A percentile compares a stretch with the other conserved stretches of the same genome.
Evolutionary conservation across 2,329 filamentous ascomycete genomes (phyloP).

Genomic region (Sporothrix pallida): DNA sequence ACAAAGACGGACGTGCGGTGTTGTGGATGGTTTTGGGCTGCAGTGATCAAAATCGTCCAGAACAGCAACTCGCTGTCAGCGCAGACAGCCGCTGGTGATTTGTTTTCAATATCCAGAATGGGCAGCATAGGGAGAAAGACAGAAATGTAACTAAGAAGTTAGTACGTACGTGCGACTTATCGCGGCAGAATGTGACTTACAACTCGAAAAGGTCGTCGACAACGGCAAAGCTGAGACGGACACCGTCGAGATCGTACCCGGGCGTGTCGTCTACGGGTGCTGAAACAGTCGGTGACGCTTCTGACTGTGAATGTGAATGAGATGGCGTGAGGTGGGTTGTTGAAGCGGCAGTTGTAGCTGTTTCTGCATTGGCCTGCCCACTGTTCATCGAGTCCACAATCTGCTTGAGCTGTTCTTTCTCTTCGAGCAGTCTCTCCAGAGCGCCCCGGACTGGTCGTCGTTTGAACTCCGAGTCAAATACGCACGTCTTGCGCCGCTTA

Average conservation of each 20-base stretch:
- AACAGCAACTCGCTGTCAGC: constrained; percentile 31
- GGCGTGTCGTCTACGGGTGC: not conserved
- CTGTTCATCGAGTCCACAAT: constrained; percentile 25
- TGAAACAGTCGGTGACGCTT: not conserved
- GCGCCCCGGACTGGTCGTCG: constrained; percentile 27
- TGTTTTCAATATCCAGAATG: constrained; percentile 23
- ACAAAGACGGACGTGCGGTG: not conserved
- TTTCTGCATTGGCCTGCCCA: not conserved
- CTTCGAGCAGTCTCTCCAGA: constrained; percentile 28
- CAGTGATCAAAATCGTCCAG: constrained; percentile 29
- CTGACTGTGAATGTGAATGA: not conserved
- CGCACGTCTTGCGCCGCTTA: constrained; percentile 29
- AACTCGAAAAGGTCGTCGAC: constrained; percentile 26
- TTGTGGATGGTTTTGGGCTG: constrained; percentile 26
- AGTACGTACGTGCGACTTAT: not conserved
- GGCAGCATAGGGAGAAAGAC: constrained; percentile 20
- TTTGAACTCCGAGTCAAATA: constrained; percentile 31
- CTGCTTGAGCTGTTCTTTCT: constrained; percentile 31
- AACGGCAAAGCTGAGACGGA: not conserved
- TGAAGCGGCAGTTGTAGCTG: not conserved
- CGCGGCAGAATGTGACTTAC: not conserved
- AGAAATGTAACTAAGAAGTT: not conserved
- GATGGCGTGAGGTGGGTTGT: not conserved
- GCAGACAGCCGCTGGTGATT: not conserved
- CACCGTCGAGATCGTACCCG: constrained; percentile 12